Evolutionary conservation across 805 yeast species (phyloP), one percentile per base, ranked within the genome.

Genomic region (Candida jianshihensis): DNA sequence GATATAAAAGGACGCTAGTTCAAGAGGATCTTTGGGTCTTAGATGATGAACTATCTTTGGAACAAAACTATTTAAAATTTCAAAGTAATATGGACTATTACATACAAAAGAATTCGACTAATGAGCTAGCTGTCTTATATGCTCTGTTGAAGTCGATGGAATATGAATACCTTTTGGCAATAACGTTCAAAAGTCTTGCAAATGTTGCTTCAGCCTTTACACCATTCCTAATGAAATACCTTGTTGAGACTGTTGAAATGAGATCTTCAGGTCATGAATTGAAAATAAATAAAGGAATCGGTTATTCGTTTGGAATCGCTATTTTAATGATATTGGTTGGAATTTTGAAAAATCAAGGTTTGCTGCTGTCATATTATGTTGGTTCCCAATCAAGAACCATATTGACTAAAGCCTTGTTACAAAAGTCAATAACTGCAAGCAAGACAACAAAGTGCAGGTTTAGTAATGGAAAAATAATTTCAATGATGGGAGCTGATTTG

Each of bases 401-500:
- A 3, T 57, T 85, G 38, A 80, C 83, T 1, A 78, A 80, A 40
- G 78, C 81, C 4, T 61, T 83, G 13, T 62, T 81, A 37, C 74
- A 72, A 35, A 85, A 85, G 54, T 70, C 87, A 16, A 70, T 83
- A 41, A 63, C 53, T 37, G 63, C 84, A 13, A 71, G 73, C 39
- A 68, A 73, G 11, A 61, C 62, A 31, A 69, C 87, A 4, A 69
- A 69, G 34, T 69, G 70, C 46, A 61, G 68, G 42, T 81, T 60
- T 50, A 76, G 90, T 1, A 65, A 73, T 13, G 79, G 88, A 26
- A 73, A 69, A 40, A 69, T 86, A 35, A 81, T 92, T 12, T 75
- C 86, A 4, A 60, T 84, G 56, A 68, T 85, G 59, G 81, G 89
- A 26, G 78, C 89, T 3, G 95, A 86, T 54, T 63, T 84, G 28